Conservation (phyloP, 2,329 filamentous ascomycete species). For the Calycina marina region DNA sequence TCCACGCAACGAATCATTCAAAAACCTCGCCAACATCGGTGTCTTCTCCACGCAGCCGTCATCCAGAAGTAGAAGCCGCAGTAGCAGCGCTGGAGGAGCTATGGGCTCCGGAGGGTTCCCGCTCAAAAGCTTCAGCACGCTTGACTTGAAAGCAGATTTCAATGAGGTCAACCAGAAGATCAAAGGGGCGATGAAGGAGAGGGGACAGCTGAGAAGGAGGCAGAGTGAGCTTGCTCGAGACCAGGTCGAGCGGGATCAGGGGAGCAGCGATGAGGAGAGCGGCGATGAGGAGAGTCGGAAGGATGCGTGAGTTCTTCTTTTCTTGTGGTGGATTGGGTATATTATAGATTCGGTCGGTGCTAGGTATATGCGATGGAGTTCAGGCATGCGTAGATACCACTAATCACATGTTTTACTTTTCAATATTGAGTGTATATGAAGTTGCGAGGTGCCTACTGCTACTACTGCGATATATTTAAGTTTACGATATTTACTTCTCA, state of each 20-base stretch:
- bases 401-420: too few species aligned
- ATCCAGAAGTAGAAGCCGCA: constrained; percentile 62
- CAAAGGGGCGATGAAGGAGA: constrained; percentile 66
- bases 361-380: too few species aligned
- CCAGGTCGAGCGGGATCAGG: constrained; percentile 30
- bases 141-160: constrained; percentile 55
- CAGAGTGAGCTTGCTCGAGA: constrained; percentile 26
- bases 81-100: constrained; percentile 50
- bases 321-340: too few species aligned
- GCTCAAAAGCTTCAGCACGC: constrained; percentile 53
- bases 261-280: constrained; percentile 16
- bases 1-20: constrained; percentile 86
- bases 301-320: neutral
- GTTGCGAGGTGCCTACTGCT: too few species aligned
- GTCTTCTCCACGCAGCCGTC: constrained; percentile 82
- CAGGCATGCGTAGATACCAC: too few species aligned
- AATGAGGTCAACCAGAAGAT: constrained; percentile 78
- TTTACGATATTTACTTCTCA: too few species aligned
- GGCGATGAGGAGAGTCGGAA: constrained; percentile 1
- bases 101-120: constrained; percentile 47
- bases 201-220: constrained; percentile 42
- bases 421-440: too few species aligned
- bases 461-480: too few species aligned
- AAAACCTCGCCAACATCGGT: constrained; percentile 72
- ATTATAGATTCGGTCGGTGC: too few species aligned